Evolutionary conservation across 371 early-diverging fungal species (phyloP), one percentile per base, ranked within the genome.

Genomic region (Sporodiniella umbellata): DNA sequence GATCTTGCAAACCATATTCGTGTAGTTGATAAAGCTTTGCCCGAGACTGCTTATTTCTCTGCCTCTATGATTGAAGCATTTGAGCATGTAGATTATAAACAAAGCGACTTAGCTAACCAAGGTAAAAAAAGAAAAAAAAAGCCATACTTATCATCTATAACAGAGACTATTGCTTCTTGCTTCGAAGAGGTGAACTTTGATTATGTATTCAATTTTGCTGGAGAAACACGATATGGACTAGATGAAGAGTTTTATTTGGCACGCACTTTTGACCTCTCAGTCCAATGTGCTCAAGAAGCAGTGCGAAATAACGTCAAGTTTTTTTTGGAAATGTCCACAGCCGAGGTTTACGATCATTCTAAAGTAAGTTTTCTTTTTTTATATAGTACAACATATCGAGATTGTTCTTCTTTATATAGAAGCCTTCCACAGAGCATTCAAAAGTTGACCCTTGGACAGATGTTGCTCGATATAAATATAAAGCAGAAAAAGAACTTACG

Each of bases 211-310:
- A 93, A 96, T 68, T 79, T 90, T 59, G 95, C 94, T 7, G 87
- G 87, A 14, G 96, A 96, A 68, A 90, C 89, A 28, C 94, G 93
- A 62, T 94, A 91, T 66, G 89, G 90, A 0, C 94, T 91, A 64
- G 72, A 85, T 0, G 80, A 88, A 19, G 87, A 85, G 83, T 70
- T 92, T 18, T 95, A 96, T 70, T 86, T 91, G 39, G 93, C 94
- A 39, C 88, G 92, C 15, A 89, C 94, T 42, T 78, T 74, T 45
- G 74, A 79, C 48, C 64, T 95, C 15, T 82, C 92, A 17, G 74
- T 84, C 47, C 75, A 79, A 28, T 86, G 88, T 33, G 93, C 85
- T 11, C 79, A 84, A 54, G 89, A 92, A 64, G 94, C 94, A n/a
- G 88, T 86, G 24, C 86, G 86, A 60, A 68, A 85, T 19, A 73